phyloP scores from a whole-genome alignment of 2,329 filamentous ascomycete species.

The Colletotrichum sp. region DNA sequence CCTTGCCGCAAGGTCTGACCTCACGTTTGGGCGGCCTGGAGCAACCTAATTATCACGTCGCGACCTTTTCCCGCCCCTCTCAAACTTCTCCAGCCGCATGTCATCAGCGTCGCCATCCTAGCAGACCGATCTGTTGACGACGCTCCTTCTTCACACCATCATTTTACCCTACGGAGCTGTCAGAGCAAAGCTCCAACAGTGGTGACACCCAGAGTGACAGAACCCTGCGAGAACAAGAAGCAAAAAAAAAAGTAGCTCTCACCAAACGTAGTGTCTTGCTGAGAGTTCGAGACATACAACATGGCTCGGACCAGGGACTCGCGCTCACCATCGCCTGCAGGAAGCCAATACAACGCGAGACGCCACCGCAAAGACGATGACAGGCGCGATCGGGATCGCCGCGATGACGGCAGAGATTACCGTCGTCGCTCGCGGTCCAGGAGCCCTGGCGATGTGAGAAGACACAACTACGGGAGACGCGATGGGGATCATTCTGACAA shows the following conservation, averaged over 20 bases:
- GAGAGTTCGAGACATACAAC: conserved; percentile 42
- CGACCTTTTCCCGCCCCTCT: conserved; percentile 17
- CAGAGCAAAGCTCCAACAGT: not conserved
- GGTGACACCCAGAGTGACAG: conserved; percentile 10
- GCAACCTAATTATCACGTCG: conserved; percentile 10
- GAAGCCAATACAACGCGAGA: conserved; percentile 78
- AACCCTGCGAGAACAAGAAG: not conserved
- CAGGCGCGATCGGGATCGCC: conserved; percentile 59
- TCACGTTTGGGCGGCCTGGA: not conserved
- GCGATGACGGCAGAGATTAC: conserved; percentile 53
- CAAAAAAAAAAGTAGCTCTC: conserved; percentile 23
- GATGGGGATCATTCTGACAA: conserved; percentile 43
- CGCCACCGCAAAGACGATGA: conserved; percentile 68
- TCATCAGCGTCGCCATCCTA: not conserved
- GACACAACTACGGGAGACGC: conserved; percentile 19
- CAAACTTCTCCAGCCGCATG: not conserved
- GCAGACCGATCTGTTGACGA: not conserved
- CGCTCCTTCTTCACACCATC: not conserved
- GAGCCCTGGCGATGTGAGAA: conserved; percentile 65
- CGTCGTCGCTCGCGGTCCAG: conserved; percentile 65
- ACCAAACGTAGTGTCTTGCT: conserved; percentile 37
- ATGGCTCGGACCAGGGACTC: conserved; percentile 72
- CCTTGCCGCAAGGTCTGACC: not conserved
- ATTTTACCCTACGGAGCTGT: not conserved
- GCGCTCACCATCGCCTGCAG: conserved; percentile 93